Evolutionary conservation across 192 early-diverging fungal genomes (phyloP).

Genomic region (Coemansia sp.): DNA sequence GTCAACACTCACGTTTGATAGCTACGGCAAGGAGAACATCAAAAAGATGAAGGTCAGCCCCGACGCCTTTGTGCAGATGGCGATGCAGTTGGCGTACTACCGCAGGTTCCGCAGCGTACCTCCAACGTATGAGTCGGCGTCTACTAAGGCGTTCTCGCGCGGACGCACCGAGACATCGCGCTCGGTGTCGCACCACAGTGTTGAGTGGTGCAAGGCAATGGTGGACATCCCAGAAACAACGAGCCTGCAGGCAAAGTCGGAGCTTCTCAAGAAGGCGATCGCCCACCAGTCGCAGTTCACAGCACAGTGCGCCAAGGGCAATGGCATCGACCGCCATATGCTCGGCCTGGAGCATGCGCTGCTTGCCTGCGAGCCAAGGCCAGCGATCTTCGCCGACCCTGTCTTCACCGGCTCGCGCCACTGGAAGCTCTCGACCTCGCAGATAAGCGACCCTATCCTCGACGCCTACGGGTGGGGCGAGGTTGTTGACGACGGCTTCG

Average conservation of each 20-base stretch:
- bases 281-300: constrained; percentile 58
- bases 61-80: constrained; percentile 79
- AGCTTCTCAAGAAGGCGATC: constrained; percentile 57
- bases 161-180: constrained; percentile 80
- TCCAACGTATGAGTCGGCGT: constrained; percentile 76
- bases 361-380: constrained; percentile 41
- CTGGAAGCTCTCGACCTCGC: constrained; percentile 71
- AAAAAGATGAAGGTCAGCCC: constrained; percentile 62
- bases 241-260: constrained; percentile 47
- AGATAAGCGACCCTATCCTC: constrained; percentile 59
- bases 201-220: constrained; percentile 61
- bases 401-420: constrained; percentile 60
- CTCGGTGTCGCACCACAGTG: constrained; percentile 65
- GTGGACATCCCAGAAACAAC: constrained; percentile 56
- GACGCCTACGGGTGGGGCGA: constrained; percentile 64
- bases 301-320: constrained; percentile 60
- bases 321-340: constrained; percentile 72
- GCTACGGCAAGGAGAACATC: constrained; percentile 75
- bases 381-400: constrained; percentile 57
- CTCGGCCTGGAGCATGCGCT: constrained; percentile 65
- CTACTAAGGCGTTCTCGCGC: constrained; percentile 65
- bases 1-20: constrained; percentile 67
- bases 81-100: constrained; percentile 74
- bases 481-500: constrained; percentile 62
- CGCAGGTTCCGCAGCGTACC: constrained; percentile 62